Conservation (phyloP, 805 yeast genomes). For the Barnettozyma californica region DNA sequence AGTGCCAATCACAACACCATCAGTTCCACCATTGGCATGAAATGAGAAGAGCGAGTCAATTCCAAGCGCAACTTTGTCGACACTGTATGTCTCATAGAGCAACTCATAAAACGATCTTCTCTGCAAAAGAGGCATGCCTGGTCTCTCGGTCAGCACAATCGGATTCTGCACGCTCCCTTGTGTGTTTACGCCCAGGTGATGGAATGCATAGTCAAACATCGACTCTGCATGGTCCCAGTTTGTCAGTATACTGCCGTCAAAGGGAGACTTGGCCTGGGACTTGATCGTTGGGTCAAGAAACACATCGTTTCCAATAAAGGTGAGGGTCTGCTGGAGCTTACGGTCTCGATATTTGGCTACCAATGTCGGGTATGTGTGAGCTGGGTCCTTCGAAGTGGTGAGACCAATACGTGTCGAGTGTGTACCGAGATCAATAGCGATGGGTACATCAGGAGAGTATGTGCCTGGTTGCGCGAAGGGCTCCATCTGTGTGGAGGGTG, state of each 20-base stretch:
- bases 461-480: constrained; percentile 42
- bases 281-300: constrained; percentile 64
- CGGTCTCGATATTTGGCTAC: constrained; percentile 78
- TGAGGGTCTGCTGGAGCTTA: constrained; percentile 51
- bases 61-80: constrained; percentile 73
- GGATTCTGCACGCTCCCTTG: constrained; percentile 65
- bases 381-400: constrained; percentile 41
- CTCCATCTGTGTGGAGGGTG: constrained; percentile 29
- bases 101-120: constrained; percentile 74
- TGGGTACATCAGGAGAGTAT: constrained; percentile 45
- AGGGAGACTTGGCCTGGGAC: constrained; percentile 70
- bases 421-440: constrained; percentile 85
- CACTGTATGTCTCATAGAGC: constrained; percentile 76
- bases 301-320: constrained; percentile 80
- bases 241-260: constrained; percentile 79
- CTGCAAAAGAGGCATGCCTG: constrained; percentile 67
- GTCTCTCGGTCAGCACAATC: constrained; percentile 69
- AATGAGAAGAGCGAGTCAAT: constrained; percentile 78
- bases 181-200: constrained; percentile 64
- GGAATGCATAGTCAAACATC: constrained; percentile 77
- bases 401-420: constrained; percentile 55
- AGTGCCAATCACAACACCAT: constrained; percentile 75
- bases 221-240: constrained; percentile 91
- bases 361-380: constrained; percentile 61
- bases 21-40: constrained; percentile 50